phyloP scores from a whole-genome alignment of 805 yeast species.

The Ogataea degrootiae region DNA sequence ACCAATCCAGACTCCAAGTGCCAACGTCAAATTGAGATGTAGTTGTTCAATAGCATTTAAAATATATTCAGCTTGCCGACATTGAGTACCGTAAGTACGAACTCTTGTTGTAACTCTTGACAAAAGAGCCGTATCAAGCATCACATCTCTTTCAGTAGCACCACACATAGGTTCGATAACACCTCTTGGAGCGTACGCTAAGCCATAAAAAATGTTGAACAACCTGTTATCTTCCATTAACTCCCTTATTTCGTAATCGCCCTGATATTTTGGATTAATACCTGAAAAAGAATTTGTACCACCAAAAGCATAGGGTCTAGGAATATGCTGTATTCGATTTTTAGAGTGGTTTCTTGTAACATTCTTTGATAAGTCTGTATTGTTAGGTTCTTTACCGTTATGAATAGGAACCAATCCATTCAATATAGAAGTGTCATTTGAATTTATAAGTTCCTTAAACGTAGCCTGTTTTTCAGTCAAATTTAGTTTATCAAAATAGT shows the following conservation, averaged over 20 bases:
- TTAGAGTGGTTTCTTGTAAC: neutral
- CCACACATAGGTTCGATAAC: conserved; percentile 52
- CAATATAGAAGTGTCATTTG: no score
- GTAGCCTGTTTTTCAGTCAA: conserved; percentile 6
- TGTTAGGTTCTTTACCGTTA: no score
- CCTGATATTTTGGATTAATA: conserved; percentile 30
- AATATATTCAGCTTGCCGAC: conserved; percentile 49
- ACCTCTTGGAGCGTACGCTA: conserved; percentile 55
- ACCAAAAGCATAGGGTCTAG: neutral
- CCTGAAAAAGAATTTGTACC: conserved; percentile 24
- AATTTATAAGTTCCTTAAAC: conserved; percentile 1
- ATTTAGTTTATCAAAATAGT: conserved; percentile 9
- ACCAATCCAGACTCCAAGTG: conserved; percentile 64
- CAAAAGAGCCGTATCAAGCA: conserved; percentile 51
- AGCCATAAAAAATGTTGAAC: conserved; percentile 44
- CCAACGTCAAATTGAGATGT: conserved; percentile 48
- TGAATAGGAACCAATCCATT: no score
- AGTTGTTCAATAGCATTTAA: conserved; percentile 48
- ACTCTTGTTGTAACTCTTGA: conserved; percentile 56
- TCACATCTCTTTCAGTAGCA: conserved; percentile 39
- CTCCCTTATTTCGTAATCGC: conserved; percentile 31
- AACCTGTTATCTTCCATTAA: conserved; percentile 34
- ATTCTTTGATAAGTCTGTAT: no score
- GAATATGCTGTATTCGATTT: neutral
- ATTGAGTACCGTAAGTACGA: conserved; percentile 57